phyloP scores from a whole-genome alignment of 768 basidiomycete genomes.

The Dioszegia hungarica region DNA sequence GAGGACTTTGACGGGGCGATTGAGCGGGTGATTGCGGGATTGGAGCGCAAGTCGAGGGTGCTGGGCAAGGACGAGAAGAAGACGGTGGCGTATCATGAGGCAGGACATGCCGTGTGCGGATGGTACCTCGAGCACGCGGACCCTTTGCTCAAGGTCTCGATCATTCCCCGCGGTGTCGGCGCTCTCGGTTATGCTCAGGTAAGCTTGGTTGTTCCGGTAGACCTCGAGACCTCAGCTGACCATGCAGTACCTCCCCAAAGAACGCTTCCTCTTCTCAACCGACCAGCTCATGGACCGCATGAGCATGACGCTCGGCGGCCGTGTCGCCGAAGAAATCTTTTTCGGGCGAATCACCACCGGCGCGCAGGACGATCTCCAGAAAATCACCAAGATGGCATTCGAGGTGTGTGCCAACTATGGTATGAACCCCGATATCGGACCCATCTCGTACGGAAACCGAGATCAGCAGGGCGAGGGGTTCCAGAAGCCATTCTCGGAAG shows the following conservation, averaged over 20 bases:
- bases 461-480: slow-evolving; percentile 77
- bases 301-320: slow-evolving; percentile 97
- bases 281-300: slow-evolving; percentile 93
- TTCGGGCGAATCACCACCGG: slow-evolving; percentile 93
- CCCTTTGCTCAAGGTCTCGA: slow-evolving; percentile 93
- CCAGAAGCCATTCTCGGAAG: slow-evolving; percentile 98
- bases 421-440: slow-evolving; percentile 91
- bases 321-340: slow-evolving; percentile 97
- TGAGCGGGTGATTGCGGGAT: slow-evolving; percentile 92
- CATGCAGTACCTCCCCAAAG: slow-evolving; percentile 75
- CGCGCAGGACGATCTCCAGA: slow-evolving; percentile 95
- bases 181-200: slow-evolving; percentile 96
- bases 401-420: slow-evolving; percentile 89
- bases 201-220: slow-evolving; percentile 48
- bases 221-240: neutral
- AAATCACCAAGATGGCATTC: slow-evolving; percentile 96
- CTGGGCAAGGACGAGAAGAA: slow-evolving; percentile 94
- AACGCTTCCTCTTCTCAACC: slow-evolving; percentile 90
- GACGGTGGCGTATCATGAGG: slow-evolving; percentile 98
- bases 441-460: slow-evolving; percentile 90
- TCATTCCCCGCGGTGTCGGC: slow-evolving; percentile 93
- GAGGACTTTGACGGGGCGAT: slow-evolving; percentile 94
- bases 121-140: slow-evolving; percentile 99
- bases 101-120: slow-evolving; percentile 95
- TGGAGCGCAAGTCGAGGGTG: slow-evolving; percentile 92